Conservation (phyloP, 1,284 basidiomycete species). For the Wallemia mellicola region DNA sequence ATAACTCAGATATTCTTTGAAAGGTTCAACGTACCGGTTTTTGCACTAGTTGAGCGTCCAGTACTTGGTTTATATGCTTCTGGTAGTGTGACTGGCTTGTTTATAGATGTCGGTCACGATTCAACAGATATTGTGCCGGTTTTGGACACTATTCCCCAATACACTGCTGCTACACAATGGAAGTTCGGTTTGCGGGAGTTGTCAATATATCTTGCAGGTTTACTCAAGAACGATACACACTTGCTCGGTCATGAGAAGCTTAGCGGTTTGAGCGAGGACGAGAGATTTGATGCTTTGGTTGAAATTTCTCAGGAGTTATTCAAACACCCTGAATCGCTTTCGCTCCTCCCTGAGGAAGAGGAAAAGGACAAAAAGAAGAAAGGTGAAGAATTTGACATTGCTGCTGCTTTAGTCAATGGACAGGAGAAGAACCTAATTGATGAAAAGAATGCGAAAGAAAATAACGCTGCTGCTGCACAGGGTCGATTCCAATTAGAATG, state of each 20-base stretch:
- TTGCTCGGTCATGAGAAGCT: conserved; percentile 23
- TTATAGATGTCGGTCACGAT: conserved; percentile 54
- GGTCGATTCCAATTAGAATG: conserved; percentile 49
- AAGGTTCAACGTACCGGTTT: conserved; percentile 67
- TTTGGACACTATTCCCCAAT: conserved; percentile 40
- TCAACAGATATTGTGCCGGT: conserved; percentile 48
- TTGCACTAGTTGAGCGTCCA: conserved; percentile 54
- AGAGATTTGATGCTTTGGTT: conserved; percentile 45
- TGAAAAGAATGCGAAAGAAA: conserved; percentile 41
- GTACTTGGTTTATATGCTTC: conserved; percentile 56
- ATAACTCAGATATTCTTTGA: conserved; percentile 77
- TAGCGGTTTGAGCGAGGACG: conserved; percentile 18
- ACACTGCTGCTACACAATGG: conserved; percentile 27
- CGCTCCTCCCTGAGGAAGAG: conserved; percentile 4
- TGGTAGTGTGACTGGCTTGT: conserved; percentile 43
- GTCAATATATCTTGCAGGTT: conserved; percentile 36
- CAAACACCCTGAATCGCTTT: conserved; percentile 6
- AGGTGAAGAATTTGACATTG: conserved; percentile 28
- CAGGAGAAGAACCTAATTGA: conserved; percentile 55
- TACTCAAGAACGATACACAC: conserved; percentile 30
- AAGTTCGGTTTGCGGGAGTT: conserved; percentile 42
- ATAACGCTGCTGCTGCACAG: conserved; percentile 25
- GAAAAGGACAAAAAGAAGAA: conserved; percentile 15
- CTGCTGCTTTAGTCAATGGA: conserved; percentile 45
- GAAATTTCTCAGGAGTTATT: conserved; percentile 23